phyloP scores from a whole-genome alignment of 2,329 filamentous ascomycete species.

The Dactylonectria estremocensis region DNA sequence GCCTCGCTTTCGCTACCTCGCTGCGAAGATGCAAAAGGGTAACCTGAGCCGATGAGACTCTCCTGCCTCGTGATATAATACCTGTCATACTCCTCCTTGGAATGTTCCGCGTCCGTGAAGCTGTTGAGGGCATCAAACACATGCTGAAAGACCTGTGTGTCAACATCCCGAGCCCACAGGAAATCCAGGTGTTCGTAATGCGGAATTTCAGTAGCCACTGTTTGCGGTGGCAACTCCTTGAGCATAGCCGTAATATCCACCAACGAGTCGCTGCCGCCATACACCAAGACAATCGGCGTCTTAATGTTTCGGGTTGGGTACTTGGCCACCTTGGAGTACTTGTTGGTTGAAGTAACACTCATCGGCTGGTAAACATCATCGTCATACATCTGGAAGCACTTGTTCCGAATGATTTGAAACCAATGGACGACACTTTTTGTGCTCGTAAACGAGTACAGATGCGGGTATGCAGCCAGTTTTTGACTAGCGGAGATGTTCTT shows the following conservation, averaged over 20 bases:
- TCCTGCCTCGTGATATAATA: constrained; percentile 68
- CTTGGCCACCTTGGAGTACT: constrained; percentile 96
- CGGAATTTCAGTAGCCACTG: constrained; percentile 86
- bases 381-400: constrained; percentile 98
- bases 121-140: constrained; percentile 90
- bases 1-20: constrained; percentile 56
- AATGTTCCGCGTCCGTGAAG: constrained; percentile 72
- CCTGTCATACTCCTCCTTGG: constrained; percentile 72
- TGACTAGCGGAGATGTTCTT: constrained; percentile 88
- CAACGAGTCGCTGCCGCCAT: constrained; percentile 93
- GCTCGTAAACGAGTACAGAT: constrained; percentile 96
- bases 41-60: constrained; percentile 62
- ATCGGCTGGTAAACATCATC: constrained; percentile 89
- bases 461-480: constrained; percentile 95
- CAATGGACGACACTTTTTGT: constrained; percentile 98
- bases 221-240: constrained; percentile 86
- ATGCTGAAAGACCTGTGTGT: constrained; percentile 88
- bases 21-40: constrained; percentile 44
- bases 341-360: constrained; percentile 77
- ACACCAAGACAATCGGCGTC: constrained; percentile 93
- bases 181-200: constrained; percentile 99
- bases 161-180: constrained; percentile 90
- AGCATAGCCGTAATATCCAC: constrained; percentile 96
- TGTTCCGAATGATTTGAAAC: constrained; percentile 99
- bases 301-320: constrained; percentile 98